Evolutionary conservation across 148 eudicot species (phyloP).

Genomic region (Persicaria tinctoria): DNA sequence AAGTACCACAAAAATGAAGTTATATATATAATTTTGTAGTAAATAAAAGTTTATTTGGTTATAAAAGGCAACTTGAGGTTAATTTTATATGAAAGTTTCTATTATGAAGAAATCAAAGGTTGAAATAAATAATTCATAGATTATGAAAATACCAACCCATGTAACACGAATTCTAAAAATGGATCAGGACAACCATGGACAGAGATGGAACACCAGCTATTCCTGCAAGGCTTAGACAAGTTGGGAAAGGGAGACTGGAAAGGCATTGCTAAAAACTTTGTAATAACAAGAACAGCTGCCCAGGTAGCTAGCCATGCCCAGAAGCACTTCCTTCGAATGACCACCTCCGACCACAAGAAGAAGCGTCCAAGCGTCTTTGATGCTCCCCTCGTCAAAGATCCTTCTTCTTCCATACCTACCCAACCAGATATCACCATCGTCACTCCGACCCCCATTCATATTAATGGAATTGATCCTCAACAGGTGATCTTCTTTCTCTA

Average conservation of each 20-base stretch:
- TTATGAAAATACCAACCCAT: too few species aligned
- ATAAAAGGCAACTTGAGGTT: too few species aligned
- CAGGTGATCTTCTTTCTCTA: too few species aligned
- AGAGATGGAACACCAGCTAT: background rate
- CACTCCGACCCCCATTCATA: background rate
- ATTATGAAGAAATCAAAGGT: too few species aligned
- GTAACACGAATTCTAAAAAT: background rate
- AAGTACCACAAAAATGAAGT: too few species aligned
- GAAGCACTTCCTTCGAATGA: background rate
- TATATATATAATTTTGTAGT: too few species aligned
- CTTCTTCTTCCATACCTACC: too few species aligned
- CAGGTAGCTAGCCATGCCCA: conserved; percentile 11
- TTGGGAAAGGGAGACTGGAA: conserved; percentile 4
- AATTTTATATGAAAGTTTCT: too few species aligned
- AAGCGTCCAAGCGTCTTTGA: conserved; percentile 7
- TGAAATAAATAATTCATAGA: too few species aligned
- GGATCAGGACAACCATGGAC: conserved; percentile 4
- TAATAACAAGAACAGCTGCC: background rate
- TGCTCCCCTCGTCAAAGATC: background rate
- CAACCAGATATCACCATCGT: background rate
- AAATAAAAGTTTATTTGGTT: too few species aligned
- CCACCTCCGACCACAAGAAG: conserved; percentile 1
- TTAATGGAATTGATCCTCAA: too few species aligned
- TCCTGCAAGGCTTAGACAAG: background rate
- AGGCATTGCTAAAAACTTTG: conserved; percentile 4